Evolutionary conservation across 2,329 filamentous ascomycete species (phyloP), one percentile per base, ranked within the genome.

Genomic region (Exophiala spinifera): DNA sequence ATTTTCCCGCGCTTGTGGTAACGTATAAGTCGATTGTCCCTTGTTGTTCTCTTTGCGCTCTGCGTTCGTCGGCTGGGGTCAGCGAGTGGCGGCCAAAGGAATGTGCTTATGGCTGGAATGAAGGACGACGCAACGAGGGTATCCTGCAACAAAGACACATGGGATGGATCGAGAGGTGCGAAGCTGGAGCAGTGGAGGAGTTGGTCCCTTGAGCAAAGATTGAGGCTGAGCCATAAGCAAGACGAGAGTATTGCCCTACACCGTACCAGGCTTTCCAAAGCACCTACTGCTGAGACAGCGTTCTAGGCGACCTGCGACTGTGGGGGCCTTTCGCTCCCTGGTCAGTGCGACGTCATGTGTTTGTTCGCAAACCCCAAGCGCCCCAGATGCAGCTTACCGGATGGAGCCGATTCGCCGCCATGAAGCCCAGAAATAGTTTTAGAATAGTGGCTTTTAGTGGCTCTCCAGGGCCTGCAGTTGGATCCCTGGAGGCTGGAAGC

Each of bases 91-190:
- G 36, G 36, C 36, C 11, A 19, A 39, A 39, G n/a, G 42, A 44
- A n/a, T 44, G 20, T 25, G 42, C 19, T 19, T 39, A 5, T 39
- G 36, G 17, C 17, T 11, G 28, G 40, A 44, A 44, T 15, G 42
- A 44, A 25, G 14, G 42, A 44, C 42, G 42, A 44, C 42, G 42
- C 23, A 25, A 44, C 21, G 42, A 44, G 42, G n/a, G 42, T 25
- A 23, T 44, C 6, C 14, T 15, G 19, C 8, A 21, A 8, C n/a
- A 15, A n/a, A 8, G 42, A 44, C 42, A 44, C 28, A 10, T 10
- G 10, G 28, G 11, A 2, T 10, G 13, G 14, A 44, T 5, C 14
- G 20, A 23, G 23, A n/a, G 20, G 5, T n/a, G 23, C 21, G 14
- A 44, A 25, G 2, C 20, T 13, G 28, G 28, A 31, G 28, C 6